Evolutionary conservation across 2,329 filamentous ascomycete species (phyloP).

Genomic region (Kalmusia sp.): DNA sequence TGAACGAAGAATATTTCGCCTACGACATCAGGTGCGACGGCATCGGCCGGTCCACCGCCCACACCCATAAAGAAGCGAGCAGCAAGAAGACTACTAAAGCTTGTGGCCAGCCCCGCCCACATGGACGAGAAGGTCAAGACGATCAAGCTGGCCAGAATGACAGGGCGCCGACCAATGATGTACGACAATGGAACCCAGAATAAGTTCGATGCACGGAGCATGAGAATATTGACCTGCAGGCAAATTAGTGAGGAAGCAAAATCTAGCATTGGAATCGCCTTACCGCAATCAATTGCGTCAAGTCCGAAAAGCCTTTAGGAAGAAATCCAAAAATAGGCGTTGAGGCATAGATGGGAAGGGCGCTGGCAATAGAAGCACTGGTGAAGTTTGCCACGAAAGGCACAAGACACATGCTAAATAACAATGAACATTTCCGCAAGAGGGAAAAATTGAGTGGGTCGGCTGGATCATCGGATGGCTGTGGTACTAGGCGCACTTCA

Average conservation of each 20-base stretch:
- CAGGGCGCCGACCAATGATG: constrained; percentile 48
- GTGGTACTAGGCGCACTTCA: constrained; percentile 48
- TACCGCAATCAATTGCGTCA: constrained; percentile 48
- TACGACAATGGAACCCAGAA: constrained; percentile 52
- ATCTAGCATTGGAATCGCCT: constrained; percentile 7
- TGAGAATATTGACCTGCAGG: constrained; percentile 43
- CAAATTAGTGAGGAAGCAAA: neutral
- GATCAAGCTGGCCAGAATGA: constrained; percentile 46
- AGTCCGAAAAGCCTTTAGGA: constrained; percentile 35
- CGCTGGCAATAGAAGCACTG: constrained; percentile 43
- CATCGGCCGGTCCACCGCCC: constrained; percentile 47
- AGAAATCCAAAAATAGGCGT: constrained; percentile 39
- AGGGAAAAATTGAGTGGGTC: constrained; percentile 51
- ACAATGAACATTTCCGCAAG: constrained; percentile 45
- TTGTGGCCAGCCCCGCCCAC: constrained; percentile 49
- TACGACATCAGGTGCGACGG: constrained; percentile 49
- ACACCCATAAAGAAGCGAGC: constrained; percentile 49
- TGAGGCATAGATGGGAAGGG: constrained; percentile 43
- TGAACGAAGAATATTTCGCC: constrained; percentile 54
- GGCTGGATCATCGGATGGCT: constrained; percentile 47
- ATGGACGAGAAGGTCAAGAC: constrained; percentile 43
- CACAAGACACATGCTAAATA: constrained; percentile 47
- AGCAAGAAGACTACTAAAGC: constrained; percentile 45
- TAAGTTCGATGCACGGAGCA: constrained; percentile 49
- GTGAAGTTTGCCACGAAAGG: constrained; percentile 49